A percentile compares a stretch with the other conserved stretches of the same genome.
Evolutionary conservation across 2,329 filamentous ascomycete species (phyloP).

Genomic region (Podosphaera aphanis): DNA sequence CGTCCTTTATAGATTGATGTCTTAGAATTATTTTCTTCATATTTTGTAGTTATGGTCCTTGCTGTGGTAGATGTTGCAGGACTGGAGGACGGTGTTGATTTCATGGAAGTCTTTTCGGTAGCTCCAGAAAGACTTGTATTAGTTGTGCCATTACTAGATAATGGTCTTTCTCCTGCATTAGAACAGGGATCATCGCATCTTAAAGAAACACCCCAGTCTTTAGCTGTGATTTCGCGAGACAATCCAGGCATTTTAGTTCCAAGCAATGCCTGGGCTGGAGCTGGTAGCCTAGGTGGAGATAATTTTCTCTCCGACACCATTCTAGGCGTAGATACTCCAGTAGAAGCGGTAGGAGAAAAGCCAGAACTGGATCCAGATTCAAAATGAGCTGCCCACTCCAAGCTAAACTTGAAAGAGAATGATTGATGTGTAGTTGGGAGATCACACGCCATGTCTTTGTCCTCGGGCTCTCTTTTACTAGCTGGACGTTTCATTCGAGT

Average conservation of each 20-base stretch:
- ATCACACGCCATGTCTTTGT: conserved; percentile 27
- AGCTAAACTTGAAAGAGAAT: conserved; percentile 52
- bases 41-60: background rate
- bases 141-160: background rate
- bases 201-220: conserved; percentile 15
- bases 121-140: background rate
- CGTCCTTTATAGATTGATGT: conserved; percentile 39
- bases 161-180: background rate
- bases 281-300: conserved; percentile 42
- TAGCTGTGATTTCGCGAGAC: conserved; percentile 9
- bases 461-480: background rate
- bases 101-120: background rate
- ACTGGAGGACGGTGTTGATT: background rate
- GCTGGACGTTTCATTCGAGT: background rate
- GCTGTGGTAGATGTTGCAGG: background rate
- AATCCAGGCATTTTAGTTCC: conserved; percentile 16
- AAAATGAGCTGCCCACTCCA: conserved; percentile 36
- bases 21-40: background rate
- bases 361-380: conserved; percentile 9
- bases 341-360: background rate
- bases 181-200: background rate
- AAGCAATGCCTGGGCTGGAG: conserved; percentile 43
- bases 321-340: background rate
- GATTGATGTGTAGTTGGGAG: conserved; percentile 21
- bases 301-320: conserved; percentile 30